Percentiles rank a stretch among this genome's conserved stretches.
phyloP scores from a whole-genome alignment of 352 stramenopile genomes.

The Globisporangium splendens region DNA sequence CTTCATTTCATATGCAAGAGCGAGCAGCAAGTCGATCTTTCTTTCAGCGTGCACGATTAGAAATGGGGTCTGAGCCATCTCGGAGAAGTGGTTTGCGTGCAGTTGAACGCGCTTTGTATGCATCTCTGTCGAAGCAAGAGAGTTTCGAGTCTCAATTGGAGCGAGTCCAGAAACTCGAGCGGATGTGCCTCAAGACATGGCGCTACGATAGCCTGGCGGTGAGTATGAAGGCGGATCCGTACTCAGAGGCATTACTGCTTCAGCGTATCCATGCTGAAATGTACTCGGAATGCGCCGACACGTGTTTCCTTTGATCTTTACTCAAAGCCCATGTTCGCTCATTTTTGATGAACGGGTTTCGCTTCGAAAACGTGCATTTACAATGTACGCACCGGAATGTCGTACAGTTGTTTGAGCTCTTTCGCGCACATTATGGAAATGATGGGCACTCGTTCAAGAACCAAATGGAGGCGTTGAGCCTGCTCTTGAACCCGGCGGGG shows the following conservation, averaged over 20 bases:
- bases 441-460: conserved; percentile 6
- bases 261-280: conserved; percentile 50
- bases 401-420: conserved; percentile 32
- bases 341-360: conserved; percentile 23
- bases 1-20: conserved; percentile 19
- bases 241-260: conserved; percentile 51
- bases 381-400: conserved; percentile 25
- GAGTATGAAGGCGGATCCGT: conserved; percentile 32
- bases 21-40: conserved; percentile 15
- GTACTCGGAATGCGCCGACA: conserved; percentile 36
- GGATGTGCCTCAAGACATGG: conserved; percentile 63
- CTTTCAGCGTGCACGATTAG: conserved; percentile 30
- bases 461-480: not conserved
- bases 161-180: conserved; percentile 53
- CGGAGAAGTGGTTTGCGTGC: conserved; percentile 25
- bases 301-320: conserved; percentile 48
- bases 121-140: conserved; percentile 30
- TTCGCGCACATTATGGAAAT: conserved; percentile 16
- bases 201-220: conserved; percentile 38
- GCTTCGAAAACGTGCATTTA: conserved; percentile 36
- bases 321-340: conserved; percentile 46
- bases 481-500: not conserved
- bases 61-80: conserved; percentile 12
- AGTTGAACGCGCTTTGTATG: conserved; percentile 33
- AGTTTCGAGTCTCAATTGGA: conserved; percentile 37